These are phyloP conservation scores for Cryptosporidium ubiquitum DNA, from an alignment of 169 alveolate species.

Conservation along the genomic window DNA sequence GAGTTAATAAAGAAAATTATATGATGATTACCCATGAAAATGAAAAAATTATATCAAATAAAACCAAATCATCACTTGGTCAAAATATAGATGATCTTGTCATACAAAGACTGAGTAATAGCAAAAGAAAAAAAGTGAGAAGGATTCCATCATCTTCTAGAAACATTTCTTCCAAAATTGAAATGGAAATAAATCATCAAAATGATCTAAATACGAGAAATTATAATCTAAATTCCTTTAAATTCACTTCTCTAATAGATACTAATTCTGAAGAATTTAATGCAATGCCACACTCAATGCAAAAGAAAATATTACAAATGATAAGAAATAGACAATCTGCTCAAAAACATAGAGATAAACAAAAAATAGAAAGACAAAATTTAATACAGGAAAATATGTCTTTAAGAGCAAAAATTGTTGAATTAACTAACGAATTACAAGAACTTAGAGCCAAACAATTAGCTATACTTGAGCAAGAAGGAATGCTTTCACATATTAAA, in stretches of 20 bases:
- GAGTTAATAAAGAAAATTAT: not conserved
- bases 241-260: constrained; percentile 43
- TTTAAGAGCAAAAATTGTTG: constrained; percentile 45
- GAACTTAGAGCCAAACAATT: constrained; percentile 17
- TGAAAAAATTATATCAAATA: not conserved
- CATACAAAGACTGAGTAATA: constrained; percentile 23
- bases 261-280: constrained; percentile 57
- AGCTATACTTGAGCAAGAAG: constrained; percentile 35
- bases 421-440: constrained; percentile 59
- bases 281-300: constrained; percentile 62
- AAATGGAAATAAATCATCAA: constrained; percentile 5
- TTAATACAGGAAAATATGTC: constrained; percentile 53
- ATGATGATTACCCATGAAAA: not conserved
- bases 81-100: constrained; percentile 42
- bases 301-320: constrained; percentile 66
- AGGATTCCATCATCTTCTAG: constrained; percentile 23
- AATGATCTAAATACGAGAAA: not conserved
- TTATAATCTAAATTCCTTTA: not conserved
- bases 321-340: constrained; percentile 74
- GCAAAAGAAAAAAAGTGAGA: constrained; percentile 9
- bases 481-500: constrained; percentile 30
- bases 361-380: constrained; percentile 66
- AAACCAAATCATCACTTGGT: not conserved
- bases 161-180: constrained; percentile 10
- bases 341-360: constrained; percentile 68